phyloP scores from a whole-genome alignment of 169 alveolate species.

The Sarcocystis neurona region DNA sequence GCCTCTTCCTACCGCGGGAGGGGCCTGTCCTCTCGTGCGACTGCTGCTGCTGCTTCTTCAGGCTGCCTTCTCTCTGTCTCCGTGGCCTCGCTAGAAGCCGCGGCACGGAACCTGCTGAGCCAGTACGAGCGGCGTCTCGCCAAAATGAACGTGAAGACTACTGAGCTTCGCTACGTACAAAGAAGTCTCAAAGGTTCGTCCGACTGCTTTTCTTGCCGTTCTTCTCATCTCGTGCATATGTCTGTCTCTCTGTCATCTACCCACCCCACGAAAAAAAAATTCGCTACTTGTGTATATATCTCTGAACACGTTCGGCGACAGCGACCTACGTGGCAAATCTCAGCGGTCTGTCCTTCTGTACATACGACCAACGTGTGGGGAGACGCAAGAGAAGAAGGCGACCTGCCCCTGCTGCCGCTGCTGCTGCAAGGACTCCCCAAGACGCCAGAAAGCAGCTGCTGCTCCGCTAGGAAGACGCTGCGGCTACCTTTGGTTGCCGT shows the following conservation, averaged over 20 bases:
- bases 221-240: neutral
- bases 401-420: neutral
- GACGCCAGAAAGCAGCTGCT: neutral
- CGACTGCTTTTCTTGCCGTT: neutral
- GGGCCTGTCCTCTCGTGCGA: no score
- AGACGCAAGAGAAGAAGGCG: neutral
- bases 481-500: no score
- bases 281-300: no score
- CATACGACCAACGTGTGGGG: no score
- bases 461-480: no score
- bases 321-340: no score
- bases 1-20: no score
- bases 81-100: conserved; percentile 66
- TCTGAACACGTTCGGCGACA: no score
- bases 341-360: no score
- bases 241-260: neutral
- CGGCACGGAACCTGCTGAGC: conserved; percentile 65
- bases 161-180: conserved; percentile 67
- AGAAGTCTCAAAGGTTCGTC: conserved; percentile 19
- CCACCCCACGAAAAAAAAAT: no score
- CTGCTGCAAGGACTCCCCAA: neutral
- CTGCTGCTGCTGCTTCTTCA: neutral
- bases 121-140: conserved; percentile 66
- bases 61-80: neutral
- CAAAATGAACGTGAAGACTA: conserved; percentile 59